phyloP scores from a whole-genome alignment of 169 alveolate genomes.

The Fabrea salina region DNA sequence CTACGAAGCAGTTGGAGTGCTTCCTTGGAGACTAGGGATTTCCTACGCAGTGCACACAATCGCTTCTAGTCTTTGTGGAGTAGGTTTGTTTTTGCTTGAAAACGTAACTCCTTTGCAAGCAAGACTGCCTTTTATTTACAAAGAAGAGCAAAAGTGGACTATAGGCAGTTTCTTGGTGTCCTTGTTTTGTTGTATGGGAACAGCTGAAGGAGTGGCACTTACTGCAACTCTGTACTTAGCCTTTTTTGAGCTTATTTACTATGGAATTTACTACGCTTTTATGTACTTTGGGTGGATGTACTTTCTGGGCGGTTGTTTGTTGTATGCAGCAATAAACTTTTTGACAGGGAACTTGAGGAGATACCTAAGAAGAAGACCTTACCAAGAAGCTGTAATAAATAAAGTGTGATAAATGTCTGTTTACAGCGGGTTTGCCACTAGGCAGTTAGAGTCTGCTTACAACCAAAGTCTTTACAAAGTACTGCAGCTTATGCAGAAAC shows the following conservation, averaged over 20 bases:
- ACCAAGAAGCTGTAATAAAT: no score
- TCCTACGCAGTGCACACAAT: not conserved
- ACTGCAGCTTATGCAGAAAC: slow-evolving; percentile 7
- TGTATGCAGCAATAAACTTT: no score
- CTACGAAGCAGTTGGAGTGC: not conserved
- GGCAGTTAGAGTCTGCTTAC: slow-evolving; percentile 4
- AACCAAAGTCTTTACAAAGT: slow-evolving; percentile 7
- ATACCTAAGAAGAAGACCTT: no score
- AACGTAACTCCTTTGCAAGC: not conserved
- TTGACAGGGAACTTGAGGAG: no score
- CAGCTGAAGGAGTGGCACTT: not conserved
- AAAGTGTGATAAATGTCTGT: no score
- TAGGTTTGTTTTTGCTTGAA: not conserved
- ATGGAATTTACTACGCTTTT: no score
- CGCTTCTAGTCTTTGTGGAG: not conserved
- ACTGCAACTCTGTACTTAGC: not conserved
- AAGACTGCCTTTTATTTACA: not conserved
- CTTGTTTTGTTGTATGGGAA: not conserved
- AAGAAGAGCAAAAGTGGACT: not conserved
- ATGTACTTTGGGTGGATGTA: no score
- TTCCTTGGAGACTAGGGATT: not conserved
- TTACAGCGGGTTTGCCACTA: slow-evolving; percentile 16
- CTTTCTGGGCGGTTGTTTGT: no score
- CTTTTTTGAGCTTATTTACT: not conserved
- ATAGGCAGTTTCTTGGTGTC: not conserved